Base-by-base conservation (phyloP, 352 stramenopile species). In the Pythium periplocum region DNA sequence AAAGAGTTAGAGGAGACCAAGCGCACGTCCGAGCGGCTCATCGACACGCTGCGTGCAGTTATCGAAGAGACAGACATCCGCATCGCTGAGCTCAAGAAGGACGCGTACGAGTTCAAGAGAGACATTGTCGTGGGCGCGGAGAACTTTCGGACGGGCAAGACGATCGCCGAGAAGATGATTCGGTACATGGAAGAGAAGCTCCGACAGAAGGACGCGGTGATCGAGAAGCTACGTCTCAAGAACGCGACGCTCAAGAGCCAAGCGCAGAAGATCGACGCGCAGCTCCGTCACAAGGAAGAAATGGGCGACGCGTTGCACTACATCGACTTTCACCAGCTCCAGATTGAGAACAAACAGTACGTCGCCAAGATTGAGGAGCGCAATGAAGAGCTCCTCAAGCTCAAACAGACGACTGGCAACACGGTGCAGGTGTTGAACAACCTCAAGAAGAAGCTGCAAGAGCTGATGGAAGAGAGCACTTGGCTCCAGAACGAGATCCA, bases 261-360 rank as follows among this genome's bases (percentile, higher is more conserved):
- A 55, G 86, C 90, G 32, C 81, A 95, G 51, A 98, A 98, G 73
- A 92, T 95, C 46, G 87, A 97, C 48, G 71, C 76, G 8, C 87
- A 96, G 66, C 70, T 98, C 10, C 78, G 83, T 39, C 88, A 97
- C 67, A 98, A 98, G 59, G 91, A 98, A 68, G 93, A 98, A 43
- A 96, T 97, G 85, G 91, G 93, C 17, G 93, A 98, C 53, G 88
- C 89, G 6, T 73, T 98, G 5, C 92, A 98, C 60, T 98, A 98
- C 70, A 98, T 98, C 44, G 93, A 98, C 48, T 98, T 98, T 49
- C 93, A 98, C 64, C 86, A 96, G 54, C 73, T 98, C 8, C 93
- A 98, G 71, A 98, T 98, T 48, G 93, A 98, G 66, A 98, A 98
- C 78, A 98, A 98, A 53, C 92, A 98, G 69, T 97, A 97, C 71